phyloP scores from a whole-genome alignment of 768 basidiomycete species.

The Pisolithus microcarpus region DNA sequence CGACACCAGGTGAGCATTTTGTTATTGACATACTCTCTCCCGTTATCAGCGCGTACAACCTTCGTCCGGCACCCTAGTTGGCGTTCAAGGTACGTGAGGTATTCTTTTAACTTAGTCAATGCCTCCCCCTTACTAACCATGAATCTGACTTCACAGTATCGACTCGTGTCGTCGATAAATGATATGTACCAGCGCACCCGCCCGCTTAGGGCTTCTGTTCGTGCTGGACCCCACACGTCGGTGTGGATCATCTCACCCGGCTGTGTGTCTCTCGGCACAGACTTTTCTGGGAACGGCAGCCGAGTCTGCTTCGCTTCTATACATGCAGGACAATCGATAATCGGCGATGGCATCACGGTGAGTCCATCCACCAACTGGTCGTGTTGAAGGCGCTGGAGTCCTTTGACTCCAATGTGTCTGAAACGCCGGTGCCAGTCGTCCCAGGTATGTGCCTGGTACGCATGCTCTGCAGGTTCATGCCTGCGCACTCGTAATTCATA shows the following conservation, averaged over 20 bases:
- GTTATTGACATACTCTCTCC: too few relatives aligned
- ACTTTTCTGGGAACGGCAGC: not conserved
- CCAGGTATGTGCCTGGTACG: too few relatives aligned
- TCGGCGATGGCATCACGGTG: not conserved
- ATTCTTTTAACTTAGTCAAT: conserved; percentile 8
- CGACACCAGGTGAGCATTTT: not conserved
- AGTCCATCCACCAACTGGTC: too few relatives aligned
- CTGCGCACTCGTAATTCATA: too few relatives aligned
- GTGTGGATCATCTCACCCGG: conserved; percentile 8
- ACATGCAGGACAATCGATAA: not conserved
- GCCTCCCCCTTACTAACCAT: conserved; percentile 17
- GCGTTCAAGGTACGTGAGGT: conserved; percentile 15
- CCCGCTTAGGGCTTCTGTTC: conserved; percentile 9
- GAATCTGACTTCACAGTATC: conserved; percentile 8
- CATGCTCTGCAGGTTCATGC: too few relatives aligned
- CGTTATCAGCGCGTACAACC: too few relatives aligned
- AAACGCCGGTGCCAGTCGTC: too few relatives aligned
- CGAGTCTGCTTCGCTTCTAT: not conserved
- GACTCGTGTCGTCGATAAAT: conserved; percentile 12
- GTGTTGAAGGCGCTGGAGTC: too few relatives aligned
- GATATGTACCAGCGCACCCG: conserved; percentile 19
- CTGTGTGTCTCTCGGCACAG: not conserved
- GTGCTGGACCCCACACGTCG: conserved; percentile 22
- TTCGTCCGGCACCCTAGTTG: not conserved
- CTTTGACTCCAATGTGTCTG: too few relatives aligned